phyloP scores from a whole-genome alignment of 352 stramenopile genomes.

The Phytophthora uliginosa region DNA sequence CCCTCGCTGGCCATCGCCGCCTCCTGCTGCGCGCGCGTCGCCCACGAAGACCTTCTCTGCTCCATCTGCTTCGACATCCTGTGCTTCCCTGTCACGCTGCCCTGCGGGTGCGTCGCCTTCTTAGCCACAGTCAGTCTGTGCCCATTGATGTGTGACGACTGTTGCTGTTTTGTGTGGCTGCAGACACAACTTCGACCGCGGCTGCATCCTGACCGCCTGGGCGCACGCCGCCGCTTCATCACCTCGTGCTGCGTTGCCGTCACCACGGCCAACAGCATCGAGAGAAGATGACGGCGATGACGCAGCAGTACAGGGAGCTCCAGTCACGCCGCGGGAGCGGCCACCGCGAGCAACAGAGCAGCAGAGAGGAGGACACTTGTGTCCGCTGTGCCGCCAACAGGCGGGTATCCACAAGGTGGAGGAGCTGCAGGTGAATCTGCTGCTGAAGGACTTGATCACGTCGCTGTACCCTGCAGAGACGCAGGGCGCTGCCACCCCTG shows the following conservation, averaged over 20 bases:
- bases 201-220: conserved; percentile 80
- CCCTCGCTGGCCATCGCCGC: neutral
- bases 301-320: neutral
- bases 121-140: neutral
- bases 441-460: conserved; percentile 72
- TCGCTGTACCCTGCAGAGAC: conserved; percentile 67
- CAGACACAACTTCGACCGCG: conserved; percentile 89
- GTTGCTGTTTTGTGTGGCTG: conserved; percentile 3
- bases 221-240: conserved; percentile 36
- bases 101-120: conserved; percentile 58
- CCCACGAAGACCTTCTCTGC: conserved; percentile 64
- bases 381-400: conserved; percentile 73
- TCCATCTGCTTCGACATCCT: conserved; percentile 87
- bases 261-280: conserved; percentile 14
- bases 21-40: conserved; percentile 19
- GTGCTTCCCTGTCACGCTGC: conserved; percentile 76
- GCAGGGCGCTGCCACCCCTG: conserved; percentile 38
- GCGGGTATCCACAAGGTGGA: conserved; percentile 30
- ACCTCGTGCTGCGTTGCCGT: neutral
- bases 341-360: neutral
- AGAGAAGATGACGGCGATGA: conserved; percentile 6
- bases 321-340: neutral
- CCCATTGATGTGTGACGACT: neutral
- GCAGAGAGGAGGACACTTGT: conserved; percentile 44
- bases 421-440: conserved; percentile 71